phyloP scores from a whole-genome alignment of 2,329 filamentous ascomycete species.

The Alternaria sp. region DNA sequence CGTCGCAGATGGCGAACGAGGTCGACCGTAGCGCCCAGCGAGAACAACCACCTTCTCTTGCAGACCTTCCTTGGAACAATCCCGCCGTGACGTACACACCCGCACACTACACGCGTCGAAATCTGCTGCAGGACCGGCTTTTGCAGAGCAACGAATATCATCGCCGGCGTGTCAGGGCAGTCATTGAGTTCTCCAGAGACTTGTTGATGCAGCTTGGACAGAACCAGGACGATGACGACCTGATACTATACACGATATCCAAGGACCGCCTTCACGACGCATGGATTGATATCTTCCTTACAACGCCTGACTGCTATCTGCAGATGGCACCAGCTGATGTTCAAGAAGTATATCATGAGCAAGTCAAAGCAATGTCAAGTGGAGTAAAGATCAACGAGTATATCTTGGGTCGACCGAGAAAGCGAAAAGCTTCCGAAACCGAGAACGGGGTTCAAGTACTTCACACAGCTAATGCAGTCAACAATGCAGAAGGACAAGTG shows the following conservation, averaged over 20 bases:
- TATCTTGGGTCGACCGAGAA: not conserved
- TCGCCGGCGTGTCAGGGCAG: not conserved
- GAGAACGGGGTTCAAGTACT: not conserved
- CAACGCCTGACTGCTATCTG: not conserved
- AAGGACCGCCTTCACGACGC: not conserved
- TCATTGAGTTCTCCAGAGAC: not conserved
- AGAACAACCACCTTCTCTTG: not conserved
- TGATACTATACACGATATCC: not conserved
- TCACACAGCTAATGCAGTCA: not conserved
- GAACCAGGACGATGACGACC: not conserved
- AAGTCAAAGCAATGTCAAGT: not conserved
- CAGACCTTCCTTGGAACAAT: not conserved
- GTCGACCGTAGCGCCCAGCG: too few relatives aligned
- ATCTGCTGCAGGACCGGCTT: not conserved
- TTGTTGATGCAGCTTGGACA: not conserved
- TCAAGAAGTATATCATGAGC: not conserved
- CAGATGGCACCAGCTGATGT: not conserved
- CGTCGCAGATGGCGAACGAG: not conserved
- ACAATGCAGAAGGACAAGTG: not conserved
- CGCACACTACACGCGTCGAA: not conserved
- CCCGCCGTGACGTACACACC: not conserved
- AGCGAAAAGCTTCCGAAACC: not conserved
- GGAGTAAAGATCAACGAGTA: not conserved
- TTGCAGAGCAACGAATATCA: not conserved
- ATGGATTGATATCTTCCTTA: not conserved